Evolutionary conservation across 441 rosid genomes (phyloP).

Genomic region (Populus hybrid): DNA sequence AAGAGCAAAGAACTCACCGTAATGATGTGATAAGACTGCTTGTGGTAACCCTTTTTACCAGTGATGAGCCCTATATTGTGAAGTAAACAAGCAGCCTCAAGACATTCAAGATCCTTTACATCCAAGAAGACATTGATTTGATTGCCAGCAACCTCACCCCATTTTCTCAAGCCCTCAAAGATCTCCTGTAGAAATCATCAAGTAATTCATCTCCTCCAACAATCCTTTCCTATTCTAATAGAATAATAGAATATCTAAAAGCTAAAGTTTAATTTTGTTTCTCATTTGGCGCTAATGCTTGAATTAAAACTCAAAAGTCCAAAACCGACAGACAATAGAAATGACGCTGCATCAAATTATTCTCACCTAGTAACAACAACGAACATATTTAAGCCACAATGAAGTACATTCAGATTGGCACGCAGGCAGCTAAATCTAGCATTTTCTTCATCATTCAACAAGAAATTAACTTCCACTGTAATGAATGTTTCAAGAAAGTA

Average conservation of each 20-base stretch:
- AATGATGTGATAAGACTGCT: conserved; percentile 57
- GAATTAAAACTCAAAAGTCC: neutral
- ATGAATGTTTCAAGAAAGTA: neutral
- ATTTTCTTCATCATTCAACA: neutral
- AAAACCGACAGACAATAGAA: neutral
- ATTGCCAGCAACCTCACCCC: conserved; percentile 25
- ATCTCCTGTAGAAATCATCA: conserved; percentile 45
- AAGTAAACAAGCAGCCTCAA: conserved; percentile 76
- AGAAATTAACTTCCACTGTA: neutral
- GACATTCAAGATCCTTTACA: conserved; percentile 60
- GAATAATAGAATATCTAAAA: neutral
- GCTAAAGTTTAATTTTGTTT: neutral
- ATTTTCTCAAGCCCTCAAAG: conserved; percentile 34
- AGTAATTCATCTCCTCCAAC: conserved; percentile 3
- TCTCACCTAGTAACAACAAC: neutral
- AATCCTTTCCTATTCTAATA: neutral
- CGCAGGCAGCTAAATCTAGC: neutral
- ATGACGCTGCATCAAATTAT: neutral
- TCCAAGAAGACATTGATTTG: conserved; percentile 28
- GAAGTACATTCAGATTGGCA: neutral
- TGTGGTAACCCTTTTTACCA: conserved; percentile 69
- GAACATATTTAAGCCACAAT: neutral
- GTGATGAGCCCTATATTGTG: conserved; percentile 54
- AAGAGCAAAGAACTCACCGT: conserved; percentile 34
- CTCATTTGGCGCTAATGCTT: neutral